Evolutionary conservation across 1,139 yeast species (phyloP).

Genomic region (Yamadazyma spencermartinsiae): DNA sequence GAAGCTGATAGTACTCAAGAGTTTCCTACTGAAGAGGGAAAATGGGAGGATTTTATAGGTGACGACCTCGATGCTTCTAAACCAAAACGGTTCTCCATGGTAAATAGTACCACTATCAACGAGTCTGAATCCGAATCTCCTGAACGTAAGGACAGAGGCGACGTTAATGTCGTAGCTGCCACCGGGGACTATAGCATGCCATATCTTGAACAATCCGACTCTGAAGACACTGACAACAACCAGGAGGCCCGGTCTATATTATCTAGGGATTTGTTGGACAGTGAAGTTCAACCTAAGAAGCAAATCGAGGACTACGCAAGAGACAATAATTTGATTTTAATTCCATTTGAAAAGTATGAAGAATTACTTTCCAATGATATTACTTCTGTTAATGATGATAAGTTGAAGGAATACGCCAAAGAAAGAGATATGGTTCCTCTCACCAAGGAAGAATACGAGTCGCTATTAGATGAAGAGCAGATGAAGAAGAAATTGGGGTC

Average conservation of each 20-base stretch:
- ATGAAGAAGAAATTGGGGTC: slow-evolving; percentile 33
- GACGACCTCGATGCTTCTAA: slow-evolving; percentile 28
- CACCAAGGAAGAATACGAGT: slow-evolving; percentile 26
- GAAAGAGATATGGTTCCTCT: slow-evolving; percentile 31
- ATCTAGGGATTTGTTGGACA: slow-evolving; percentile 23
- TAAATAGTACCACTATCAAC: slow-evolving; percentile 15
- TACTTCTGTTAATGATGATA: slow-evolving; percentile 22
- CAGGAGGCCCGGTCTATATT: slow-evolving; percentile 16
- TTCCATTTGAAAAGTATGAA: slow-evolving; percentile 50
- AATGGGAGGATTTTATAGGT: slow-evolving; percentile 47
- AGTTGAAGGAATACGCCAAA: slow-evolving; percentile 23
- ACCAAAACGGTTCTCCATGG: slow-evolving; percentile 19
- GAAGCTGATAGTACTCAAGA: slow-evolving; percentile 22
- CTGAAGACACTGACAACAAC: slow-evolving; percentile 39
- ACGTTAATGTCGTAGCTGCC: slow-evolving; percentile 12
- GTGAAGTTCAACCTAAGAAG: slow-evolving; percentile 15
- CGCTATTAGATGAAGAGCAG: slow-evolving; percentile 31
- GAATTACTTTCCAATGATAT: slow-evolving; percentile 28
- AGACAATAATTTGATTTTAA: slow-evolving; percentile 38
- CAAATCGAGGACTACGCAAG: slow-evolving; percentile 48
- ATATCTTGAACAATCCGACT: slow-evolving; percentile 33
- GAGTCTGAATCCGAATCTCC: slow-evolving; percentile 23
- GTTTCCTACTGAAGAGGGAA: slow-evolving; percentile 25
- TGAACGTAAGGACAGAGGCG: slow-evolving; percentile 10
- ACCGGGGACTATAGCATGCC: slow-evolving; percentile 24